These are phyloP conservation scores for Phytophthora macrochlamydospora DNA, from an alignment of 352 stramenopile genomes.

Conservation along the genomic window DNA sequence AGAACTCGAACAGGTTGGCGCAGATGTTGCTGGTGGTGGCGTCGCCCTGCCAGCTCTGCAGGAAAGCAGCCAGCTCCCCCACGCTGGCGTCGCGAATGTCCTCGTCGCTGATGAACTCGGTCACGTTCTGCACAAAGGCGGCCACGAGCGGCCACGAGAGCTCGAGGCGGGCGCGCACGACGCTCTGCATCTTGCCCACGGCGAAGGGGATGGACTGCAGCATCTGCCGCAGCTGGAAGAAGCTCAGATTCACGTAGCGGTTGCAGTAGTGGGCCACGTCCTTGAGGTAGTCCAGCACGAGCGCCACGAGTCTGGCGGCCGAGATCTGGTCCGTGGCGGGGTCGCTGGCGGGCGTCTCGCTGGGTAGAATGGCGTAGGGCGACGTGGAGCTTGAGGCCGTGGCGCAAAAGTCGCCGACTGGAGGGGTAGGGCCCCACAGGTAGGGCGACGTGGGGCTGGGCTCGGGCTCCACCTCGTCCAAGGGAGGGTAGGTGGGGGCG, in stretches of 20 bases:
- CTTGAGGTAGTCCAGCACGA: conserved; percentile 63
- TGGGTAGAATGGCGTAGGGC: background rate
- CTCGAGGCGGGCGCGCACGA: conserved; percentile 58
- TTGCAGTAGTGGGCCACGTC: conserved; percentile 71
- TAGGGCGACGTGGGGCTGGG: conserved; percentile 9
- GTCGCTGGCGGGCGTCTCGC: conserved; percentile 10
- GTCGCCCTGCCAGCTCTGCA: conserved; percentile 36
- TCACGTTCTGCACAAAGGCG: conserved; percentile 64
- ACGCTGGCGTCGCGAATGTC: conserved; percentile 74
- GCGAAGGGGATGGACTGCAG: conserved; percentile 67
- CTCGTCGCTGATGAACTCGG: conserved; percentile 74
- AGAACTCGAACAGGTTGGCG: conserved; percentile 62
- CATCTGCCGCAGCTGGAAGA: conserved; percentile 60
- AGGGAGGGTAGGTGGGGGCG: conserved; percentile 10
- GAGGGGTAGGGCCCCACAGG: conserved; percentile 33
- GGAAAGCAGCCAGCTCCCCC: conserved; percentile 62
- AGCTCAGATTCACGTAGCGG: conserved; percentile 50
- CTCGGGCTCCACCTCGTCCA: conserved; percentile 37
- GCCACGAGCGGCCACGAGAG: conserved; percentile 71
- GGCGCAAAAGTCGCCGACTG: conserved; percentile 21
- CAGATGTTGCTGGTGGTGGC: conserved; percentile 61
- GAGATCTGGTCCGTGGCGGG: conserved; percentile 48
- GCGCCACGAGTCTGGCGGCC: conserved; percentile 44
- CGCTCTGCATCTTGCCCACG: conserved; percentile 65
- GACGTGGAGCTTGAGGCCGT: conserved; percentile 35